Base-by-base conservation (phyloP, 805 yeast species). In the Kodamaea laetipori region DNA sequence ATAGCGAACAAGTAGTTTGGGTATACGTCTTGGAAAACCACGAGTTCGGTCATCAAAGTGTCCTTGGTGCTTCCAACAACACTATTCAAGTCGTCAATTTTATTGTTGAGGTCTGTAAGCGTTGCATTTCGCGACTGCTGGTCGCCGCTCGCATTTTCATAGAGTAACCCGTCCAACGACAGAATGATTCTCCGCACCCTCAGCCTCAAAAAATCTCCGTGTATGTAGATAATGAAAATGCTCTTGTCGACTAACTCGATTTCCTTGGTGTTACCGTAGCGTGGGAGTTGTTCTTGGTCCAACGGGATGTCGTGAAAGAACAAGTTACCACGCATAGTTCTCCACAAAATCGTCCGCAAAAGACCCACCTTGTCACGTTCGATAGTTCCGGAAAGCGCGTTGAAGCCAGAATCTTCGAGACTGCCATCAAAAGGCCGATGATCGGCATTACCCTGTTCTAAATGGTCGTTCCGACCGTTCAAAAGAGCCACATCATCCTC, bases 241-340 rank as follows among this genome's bases (percentile, higher is more conserved):
- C 55, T 67, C 40, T 69, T 70, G 17, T 57, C 60, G 32, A 61
- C 56, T 25, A 54, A 44, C 24, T 52, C 57, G 10, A 52, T 37
- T 12, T 42, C 39, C 15, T 18, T n/a, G 11, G 21, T 24, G 15
- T 50, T 49, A 4, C 40, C 33, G 19, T 42, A 45, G 19, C 51
- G 42, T 7, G 55, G 44, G 30, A 49, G 45, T 28, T 53, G 50
- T 19, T 58, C 58, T 6, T 15, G 11, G 9, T 50, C 51, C 12
- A 71, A 64, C 3, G 67, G 66, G n/a, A 61, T 54, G 43, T 69
- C 75, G 48, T 65, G 63, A 49, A 71, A 69, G 47, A 51, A 69
- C 37, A 70, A 56, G 51, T 71, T 71, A 16, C 76, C 76, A 44
- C 74, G 53, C 26, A 68, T 56, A 1, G 73, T 63, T 49, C 76